Evolutionary conservation across 2,329 filamentous ascomycete species (phyloP).

Genomic region (Teratosphaeria destructans): DNA sequence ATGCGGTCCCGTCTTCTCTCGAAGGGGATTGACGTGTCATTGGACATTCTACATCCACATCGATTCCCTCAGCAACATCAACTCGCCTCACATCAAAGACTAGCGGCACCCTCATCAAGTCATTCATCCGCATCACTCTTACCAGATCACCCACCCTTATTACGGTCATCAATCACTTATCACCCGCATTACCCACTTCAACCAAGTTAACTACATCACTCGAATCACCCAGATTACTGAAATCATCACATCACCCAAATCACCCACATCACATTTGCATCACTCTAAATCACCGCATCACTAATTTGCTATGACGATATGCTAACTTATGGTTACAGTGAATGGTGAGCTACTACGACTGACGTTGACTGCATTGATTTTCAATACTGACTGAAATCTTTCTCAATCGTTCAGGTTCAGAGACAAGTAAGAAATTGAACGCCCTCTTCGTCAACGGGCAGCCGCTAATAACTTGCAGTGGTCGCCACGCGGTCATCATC

Average conservation of each 20-base stretch:
- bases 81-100: not conserved
- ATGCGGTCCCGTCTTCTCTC: too few relatives aligned
- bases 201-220: too few relatives aligned
- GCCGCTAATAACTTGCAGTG: slow-evolving; percentile 25
- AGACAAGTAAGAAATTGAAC: slow-evolving; percentile 43
- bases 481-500: slow-evolving; percentile 80
- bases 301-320: not conserved
- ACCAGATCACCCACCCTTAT: too few relatives aligned
- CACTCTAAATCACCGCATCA: not conserved
- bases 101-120: not conserved
- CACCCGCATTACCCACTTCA: too few relatives aligned
- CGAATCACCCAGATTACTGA: too few relatives aligned
- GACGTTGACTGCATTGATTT: not conserved
- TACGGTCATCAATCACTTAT: too few relatives aligned
- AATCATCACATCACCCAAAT: not conserved
- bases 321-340: not conserved
- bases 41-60: not conserved
- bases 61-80: not conserved
- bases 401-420: slow-evolving; percentile 56
- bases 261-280: not conserved
- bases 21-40: too few relatives aligned
- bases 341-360: not conserved
- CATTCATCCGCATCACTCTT: too few relatives aligned
- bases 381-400: not conserved
- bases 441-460: not conserved